Base-by-base conservation (phyloP, 1,284 basidiomycete genomes). In the Takashimella koratensis region DNA sequence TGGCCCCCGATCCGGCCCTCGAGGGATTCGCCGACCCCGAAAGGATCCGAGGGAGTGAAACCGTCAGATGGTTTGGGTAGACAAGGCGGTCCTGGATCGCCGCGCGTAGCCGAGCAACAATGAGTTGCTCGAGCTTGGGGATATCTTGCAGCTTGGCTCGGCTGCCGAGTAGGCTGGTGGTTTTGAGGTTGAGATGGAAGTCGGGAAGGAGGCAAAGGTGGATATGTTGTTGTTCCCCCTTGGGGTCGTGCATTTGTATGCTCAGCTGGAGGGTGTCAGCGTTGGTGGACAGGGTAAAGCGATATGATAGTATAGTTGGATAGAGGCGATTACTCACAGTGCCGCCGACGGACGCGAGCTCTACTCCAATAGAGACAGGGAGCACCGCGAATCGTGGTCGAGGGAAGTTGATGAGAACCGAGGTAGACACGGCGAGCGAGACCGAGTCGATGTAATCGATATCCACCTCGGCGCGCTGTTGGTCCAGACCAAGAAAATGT, bases 71-170 rank as follows among this genome's bases (percentile, higher is more conserved):
- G 43, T 74, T 66, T 0, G 81, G 81, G 75, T 78, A 78, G 23
- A 81, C 81, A 47, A 80, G 66, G 3, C 76, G 73, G 52, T 81
- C 79, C 55, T 78, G 75, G 16, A 83, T 77, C 47, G 73, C 77
- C 2, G 73, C 73, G 24, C 80, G 72, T 0, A 83, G 62, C 3
- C 81, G 73, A 3, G 77, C 76, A 2, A 79, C 62, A 49, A 83
- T 74, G 25, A 83, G 74, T 62, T 83, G 81, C 58, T 83, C 81
- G 41, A 83, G 77, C 64, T 83, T 83, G 10, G 82, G 82, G 2
- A 82, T 78, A 60, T 83, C 81, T 76, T 82, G 80, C 19, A 83
- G 69, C 66, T 82, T 82, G 4, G 81, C 81, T 48, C 81, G 65
- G 19, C 78, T 79, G 4, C 82, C 82, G 3, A 83, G 70, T 16